These are phyloP conservation scores for Huntiella abstrusa DNA, from an alignment of 2,329 filamentous ascomycete species.

Conservation along the genomic window DNA sequence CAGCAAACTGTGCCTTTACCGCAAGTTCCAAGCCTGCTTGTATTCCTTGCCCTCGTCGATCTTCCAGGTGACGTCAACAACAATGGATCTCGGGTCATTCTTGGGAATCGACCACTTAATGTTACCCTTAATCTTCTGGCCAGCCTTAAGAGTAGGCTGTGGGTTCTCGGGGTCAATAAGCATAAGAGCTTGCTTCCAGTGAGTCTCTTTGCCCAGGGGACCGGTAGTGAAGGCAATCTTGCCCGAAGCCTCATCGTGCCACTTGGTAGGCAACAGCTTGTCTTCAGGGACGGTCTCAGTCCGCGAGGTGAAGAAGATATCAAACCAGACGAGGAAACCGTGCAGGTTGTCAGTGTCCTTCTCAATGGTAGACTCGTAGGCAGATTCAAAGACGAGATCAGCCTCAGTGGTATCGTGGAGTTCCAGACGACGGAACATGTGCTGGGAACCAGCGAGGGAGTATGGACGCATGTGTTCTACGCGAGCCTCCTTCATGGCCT, in stretches of 20 bases:
- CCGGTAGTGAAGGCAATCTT: slow-evolving; percentile 79
- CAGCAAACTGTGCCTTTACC: slow-evolving; percentile 1
- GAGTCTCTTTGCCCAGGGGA: slow-evolving; percentile 55
- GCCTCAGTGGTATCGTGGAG: slow-evolving; percentile 52
- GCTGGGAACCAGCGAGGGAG: slow-evolving; percentile 38
- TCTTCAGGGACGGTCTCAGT: slow-evolving; percentile 29
- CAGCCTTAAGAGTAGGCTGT: slow-evolving; percentile 28
- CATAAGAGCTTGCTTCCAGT: slow-evolving; percentile 77
- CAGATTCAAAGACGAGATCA: slow-evolving; percentile 57
- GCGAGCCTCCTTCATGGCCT: slow-evolving; percentile 65
- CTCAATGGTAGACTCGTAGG: slow-evolving; percentile 33
- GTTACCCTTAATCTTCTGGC: slow-evolving; percentile 42
- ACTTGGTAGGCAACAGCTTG: slow-evolving; percentile 37
- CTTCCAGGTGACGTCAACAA: slow-evolving; percentile 46
- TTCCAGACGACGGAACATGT: slow-evolving; percentile 55
- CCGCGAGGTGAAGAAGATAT: slow-evolving; percentile 65
- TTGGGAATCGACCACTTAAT: slow-evolving; percentile 52
- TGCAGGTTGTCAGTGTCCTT: slow-evolving; percentile 36
- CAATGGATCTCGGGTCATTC: slow-evolving; percentile 49
- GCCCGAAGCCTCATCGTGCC: slow-evolving; percentile 35
- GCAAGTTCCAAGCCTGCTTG: slow-evolving; percentile 31
- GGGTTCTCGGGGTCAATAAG: slow-evolving; percentile 42
- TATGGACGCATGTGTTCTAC: slow-evolving; percentile 49
- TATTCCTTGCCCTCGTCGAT: slow-evolving; percentile 23
- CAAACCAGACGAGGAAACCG: slow-evolving; percentile 83